Evolutionary conservation across 805 yeast genomes (phyloP).

Genomic region (Scheffersomyces spartinae): DNA sequence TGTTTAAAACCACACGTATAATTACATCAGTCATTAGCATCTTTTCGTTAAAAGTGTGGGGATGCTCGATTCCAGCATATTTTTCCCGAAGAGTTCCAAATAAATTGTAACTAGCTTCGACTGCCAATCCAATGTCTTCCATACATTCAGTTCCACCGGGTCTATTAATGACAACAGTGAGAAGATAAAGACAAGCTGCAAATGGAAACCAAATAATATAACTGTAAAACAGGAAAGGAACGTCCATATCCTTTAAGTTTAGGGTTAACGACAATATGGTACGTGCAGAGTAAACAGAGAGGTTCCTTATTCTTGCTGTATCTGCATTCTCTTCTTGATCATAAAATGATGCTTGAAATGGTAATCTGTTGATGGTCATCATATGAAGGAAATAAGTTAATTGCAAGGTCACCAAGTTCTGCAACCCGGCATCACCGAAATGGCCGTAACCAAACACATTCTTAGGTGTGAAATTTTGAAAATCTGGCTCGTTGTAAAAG

Average conservation of each 20-base stretch:
- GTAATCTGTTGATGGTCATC: constrained; percentile 25
- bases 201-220: constrained; percentile 23
- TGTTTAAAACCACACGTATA: no score
- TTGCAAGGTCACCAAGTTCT: constrained; percentile 12
- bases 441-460: neutral
- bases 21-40: no score
- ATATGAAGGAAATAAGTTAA: constrained; percentile 23
- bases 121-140: no score
- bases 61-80: no score
- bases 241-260: constrained; percentile 9
- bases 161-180: no score
- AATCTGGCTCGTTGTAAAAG: constrained; percentile 21
- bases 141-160: no score
- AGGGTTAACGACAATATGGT: constrained; percentile 19
- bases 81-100: no score
- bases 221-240: constrained; percentile 13
- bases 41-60: no score
- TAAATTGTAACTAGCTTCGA: no score
- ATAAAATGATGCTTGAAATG: constrained; percentile 10
- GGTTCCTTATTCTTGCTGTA: constrained; percentile 13
- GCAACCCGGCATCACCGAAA: constrained; percentile 3
- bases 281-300: constrained; percentile 24
- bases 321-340: constrained; percentile 9
- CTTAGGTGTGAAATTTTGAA: constrained; percentile 4
- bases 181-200: constrained; percentile 21